Evolutionary conservation across 2,329 filamentous ascomycete genomes (phyloP).

Genomic region (Lecanosticta acicola): DNA sequence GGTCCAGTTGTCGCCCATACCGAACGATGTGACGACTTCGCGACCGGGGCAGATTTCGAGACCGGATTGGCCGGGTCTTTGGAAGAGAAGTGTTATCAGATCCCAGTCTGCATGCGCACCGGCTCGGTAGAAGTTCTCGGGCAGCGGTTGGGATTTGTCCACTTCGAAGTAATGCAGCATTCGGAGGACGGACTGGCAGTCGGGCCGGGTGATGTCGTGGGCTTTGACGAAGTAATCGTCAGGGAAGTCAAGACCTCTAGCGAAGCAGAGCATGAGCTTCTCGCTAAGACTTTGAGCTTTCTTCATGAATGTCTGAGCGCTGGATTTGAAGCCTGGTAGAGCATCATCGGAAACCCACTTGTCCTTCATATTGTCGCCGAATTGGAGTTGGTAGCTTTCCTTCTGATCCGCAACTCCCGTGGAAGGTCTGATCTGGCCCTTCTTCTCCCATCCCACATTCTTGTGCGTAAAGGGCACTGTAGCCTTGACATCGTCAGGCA

Average conservation of each 20-base stretch:
- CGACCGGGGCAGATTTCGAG: constrained; percentile 61
- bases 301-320: constrained; percentile 50
- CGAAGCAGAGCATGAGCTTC: constrained; percentile 55
- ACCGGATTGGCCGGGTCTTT: constrained; percentile 55
- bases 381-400: constrained; percentile 59
- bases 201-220: constrained; percentile 47
- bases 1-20: constrained; percentile 57
- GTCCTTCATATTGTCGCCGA: constrained; percentile 50
- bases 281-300: constrained; percentile 50
- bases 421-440: constrained; percentile 53
- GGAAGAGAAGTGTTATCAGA: constrained; percentile 58
- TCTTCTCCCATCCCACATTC: constrained; percentile 59
- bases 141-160: constrained; percentile 28
- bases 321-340: constrained; percentile 46
- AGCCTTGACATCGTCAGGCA: constrained; percentile 49
- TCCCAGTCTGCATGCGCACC: constrained; percentile 62
- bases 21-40: constrained; percentile 56
- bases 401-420: constrained; percentile 56
- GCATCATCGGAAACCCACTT: constrained; percentile 48
- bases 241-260: constrained; percentile 51
- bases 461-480: constrained; percentile 50
- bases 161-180: constrained; percentile 51
- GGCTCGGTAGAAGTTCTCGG: constrained; percentile 52
- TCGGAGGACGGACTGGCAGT: constrained; percentile 52
- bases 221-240: constrained; percentile 53